Conservation (phyloP, 495 filamentous ascomycete genomes). For the Tuber microsphaerosporum region DNA sequence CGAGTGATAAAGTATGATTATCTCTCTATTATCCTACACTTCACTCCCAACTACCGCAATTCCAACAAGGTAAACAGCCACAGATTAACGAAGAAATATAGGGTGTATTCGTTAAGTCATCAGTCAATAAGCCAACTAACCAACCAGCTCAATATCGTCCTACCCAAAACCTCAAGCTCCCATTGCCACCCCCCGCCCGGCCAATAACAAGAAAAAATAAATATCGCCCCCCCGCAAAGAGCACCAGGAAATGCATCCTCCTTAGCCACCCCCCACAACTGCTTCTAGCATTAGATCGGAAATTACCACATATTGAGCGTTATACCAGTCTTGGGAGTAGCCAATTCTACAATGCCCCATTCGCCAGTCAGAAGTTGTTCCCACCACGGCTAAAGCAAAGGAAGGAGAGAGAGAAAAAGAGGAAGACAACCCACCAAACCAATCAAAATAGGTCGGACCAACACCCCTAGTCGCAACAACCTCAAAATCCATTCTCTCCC, state of each 20-base stretch:
- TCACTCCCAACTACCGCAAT: neutral
- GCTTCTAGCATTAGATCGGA: neutral
- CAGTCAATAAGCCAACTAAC: neutral
- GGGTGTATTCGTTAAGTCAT: neutral
- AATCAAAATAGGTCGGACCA: constrained; percentile 15
- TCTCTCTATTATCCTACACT: neutral
- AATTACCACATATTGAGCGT: constrained; percentile 27
- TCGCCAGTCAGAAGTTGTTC: neutral
- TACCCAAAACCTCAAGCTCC: neutral
- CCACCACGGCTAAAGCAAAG: neutral
- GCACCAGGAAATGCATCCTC: neutral
- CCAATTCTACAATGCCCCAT: constrained; percentile 8
- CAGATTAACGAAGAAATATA: neutral
- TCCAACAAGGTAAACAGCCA: neutral
- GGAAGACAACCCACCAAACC: constrained; percentile 23
- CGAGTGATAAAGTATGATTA: neutral
- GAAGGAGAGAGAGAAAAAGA: neutral
- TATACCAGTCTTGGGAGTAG: constrained; percentile 22
- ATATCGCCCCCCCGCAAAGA: neutral
- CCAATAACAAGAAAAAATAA: neutral
- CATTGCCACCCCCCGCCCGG: neutral
- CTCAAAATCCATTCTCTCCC: constrained; percentile 32
- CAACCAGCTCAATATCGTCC: neutral
- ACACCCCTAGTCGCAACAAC: constrained; percentile 25
- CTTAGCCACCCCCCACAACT: neutral